A percentile compares a stretch with the other conserved stretches of the same genome.
These are phyloP conservation scores for Daldinia grandis DNA, from an alignment of 495 filamentous ascomycete genomes.

Conservation along the genomic window DNA sequence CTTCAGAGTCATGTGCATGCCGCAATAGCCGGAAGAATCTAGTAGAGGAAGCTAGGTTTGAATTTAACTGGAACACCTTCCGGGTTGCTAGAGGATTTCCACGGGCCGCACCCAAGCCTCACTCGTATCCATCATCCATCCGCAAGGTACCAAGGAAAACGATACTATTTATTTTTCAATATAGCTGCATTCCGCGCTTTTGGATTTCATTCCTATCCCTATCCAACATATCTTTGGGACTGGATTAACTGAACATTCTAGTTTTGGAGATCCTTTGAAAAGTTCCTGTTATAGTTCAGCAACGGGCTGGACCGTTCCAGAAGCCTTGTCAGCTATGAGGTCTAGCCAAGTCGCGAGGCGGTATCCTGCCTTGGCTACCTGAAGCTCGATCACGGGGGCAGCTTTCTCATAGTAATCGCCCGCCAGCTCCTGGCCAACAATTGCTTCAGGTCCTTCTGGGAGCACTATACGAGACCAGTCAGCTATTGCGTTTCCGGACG, in stretches of 20 bases:
- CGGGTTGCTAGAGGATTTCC: slow-evolving; percentile 25
- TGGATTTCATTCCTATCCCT: slow-evolving; percentile 10
- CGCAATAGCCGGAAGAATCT: background rate
- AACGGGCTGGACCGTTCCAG: slow-evolving; percentile 11
- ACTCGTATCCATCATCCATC: background rate
- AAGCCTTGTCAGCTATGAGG: slow-evolving; percentile 53
- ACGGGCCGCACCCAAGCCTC: slow-evolving; percentile 16
- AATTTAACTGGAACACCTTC: slow-evolving; percentile 24
- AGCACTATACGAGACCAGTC: slow-evolving; percentile 54
- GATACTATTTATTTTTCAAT: slow-evolving; percentile 1
- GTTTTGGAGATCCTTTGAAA: background rate
- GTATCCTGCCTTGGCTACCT: slow-evolving; percentile 80
- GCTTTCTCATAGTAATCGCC: slow-evolving; percentile 70
- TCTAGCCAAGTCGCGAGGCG: slow-evolving; percentile 71
- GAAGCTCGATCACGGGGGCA: slow-evolving; percentile 69
- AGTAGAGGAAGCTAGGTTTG: background rate
- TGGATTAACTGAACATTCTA: background rate
- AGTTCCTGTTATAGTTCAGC: slow-evolving; percentile 38
- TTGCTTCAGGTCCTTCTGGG: slow-evolving; percentile 60
- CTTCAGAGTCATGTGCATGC: background rate
- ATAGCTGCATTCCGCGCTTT: slow-evolving; percentile 8
- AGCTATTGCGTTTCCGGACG: slow-evolving; percentile 7
- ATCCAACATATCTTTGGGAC: slow-evolving; percentile 4
- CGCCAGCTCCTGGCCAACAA: slow-evolving; percentile 66
- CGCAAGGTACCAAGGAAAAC: background rate